Conservation (phyloP, 1,139 yeast species). For the Protomyces pachydermus region DNA sequence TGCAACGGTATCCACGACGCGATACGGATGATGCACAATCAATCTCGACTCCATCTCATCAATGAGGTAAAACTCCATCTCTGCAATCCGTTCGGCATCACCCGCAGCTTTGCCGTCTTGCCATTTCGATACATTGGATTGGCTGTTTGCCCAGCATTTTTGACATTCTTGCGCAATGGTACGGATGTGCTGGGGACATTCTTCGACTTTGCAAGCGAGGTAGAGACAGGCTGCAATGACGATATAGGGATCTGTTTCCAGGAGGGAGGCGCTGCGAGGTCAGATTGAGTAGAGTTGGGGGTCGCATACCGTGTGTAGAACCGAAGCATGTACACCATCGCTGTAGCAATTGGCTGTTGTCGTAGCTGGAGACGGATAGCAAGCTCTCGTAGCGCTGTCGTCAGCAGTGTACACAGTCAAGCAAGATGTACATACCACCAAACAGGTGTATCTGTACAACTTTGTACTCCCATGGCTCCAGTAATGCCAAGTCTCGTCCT, state of each 20-base stretch:
- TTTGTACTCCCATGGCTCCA: constrained; percentile 35
- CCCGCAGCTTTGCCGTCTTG: constrained; percentile 97
- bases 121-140: neutral
- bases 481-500: constrained; percentile 32
- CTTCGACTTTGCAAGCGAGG: constrained; percentile 89
- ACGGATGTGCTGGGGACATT: constrained; percentile 89
- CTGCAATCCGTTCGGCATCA: constrained; percentile 89
- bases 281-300: constrained; percentile 40
- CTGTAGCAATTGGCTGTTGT: constrained; percentile 81
- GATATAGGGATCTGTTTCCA: constrained; percentile 73
- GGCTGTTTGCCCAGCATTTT: constrained; percentile 42
- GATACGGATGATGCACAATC: constrained; percentile 84
- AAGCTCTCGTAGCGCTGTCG: constrained; percentile 62
- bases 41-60: constrained; percentile 82
- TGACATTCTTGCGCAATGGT: constrained; percentile 79
- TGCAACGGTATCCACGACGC: constrained; percentile 4
- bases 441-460: constrained; percentile 45
- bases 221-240: constrained; percentile 80
- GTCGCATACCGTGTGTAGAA: constrained; percentile 59
- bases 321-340: constrained; percentile 74
- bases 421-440: constrained; percentile 41
- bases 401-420: constrained; percentile 54
- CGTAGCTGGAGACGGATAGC: constrained; percentile 74
- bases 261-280: constrained; percentile 17
- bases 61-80: constrained; percentile 86